Evolutionary conservation across 306 rosid genomes (phyloP).

Genomic region (Myrica gale): DNA sequence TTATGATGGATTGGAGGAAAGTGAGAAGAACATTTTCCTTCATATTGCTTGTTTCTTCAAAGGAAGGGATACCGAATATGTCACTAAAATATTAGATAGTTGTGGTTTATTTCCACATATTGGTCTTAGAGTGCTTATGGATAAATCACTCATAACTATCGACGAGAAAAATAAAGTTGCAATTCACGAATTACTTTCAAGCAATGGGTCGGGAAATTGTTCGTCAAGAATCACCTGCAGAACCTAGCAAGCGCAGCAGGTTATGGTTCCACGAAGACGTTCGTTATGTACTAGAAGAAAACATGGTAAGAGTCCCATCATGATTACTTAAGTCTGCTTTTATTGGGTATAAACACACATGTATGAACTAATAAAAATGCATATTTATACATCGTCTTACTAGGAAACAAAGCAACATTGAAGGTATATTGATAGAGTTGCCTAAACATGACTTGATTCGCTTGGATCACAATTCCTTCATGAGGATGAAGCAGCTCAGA

Average conservation of each 20-base stretch:
- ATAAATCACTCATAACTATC: conserved; percentile 31
- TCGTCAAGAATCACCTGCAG: conserved; percentile 31
- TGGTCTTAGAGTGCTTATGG: conserved; percentile 23
- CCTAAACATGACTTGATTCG: background rate
- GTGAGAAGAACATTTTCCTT: conserved; percentile 23
- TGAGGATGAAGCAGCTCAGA: background rate
- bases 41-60: conserved; percentile 41
- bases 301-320: conserved; percentile 21
- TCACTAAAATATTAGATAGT: conserved; percentile 17
- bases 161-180: conserved; percentile 2
- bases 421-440: background rate
- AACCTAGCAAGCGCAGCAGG: conserved; percentile 36
- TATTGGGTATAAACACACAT: too few species aligned
- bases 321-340: background rate
- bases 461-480: background rate
- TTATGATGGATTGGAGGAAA: conserved; percentile 26
- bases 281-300: conserved; percentile 26
- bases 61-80: conserved; percentile 21
- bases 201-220: conserved; percentile 44
- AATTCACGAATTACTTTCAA: conserved; percentile 38
- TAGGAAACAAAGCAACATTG: background rate
- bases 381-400: background rate
- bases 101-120: conserved; percentile 23
- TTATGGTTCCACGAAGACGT: conserved; percentile 38
- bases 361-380: too few species aligned